Percentiles rank a stretch among this genome's conserved stretches.
These are phyloP conservation scores for Athelia psychrophila DNA, from an alignment of 1,284 basidiomycete genomes.

Conservation along the genomic window DNA sequence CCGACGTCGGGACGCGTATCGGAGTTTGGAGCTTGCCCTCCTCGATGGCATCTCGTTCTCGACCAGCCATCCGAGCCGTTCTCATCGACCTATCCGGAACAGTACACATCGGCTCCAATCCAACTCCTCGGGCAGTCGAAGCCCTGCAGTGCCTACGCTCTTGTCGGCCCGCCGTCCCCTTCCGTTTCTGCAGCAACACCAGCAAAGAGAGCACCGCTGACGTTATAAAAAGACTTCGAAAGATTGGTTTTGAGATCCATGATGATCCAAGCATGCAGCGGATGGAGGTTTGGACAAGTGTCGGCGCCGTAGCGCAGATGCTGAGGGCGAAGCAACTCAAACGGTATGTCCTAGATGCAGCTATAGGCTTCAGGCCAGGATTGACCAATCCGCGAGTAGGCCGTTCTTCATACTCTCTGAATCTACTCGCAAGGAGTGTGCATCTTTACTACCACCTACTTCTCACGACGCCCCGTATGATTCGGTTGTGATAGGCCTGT, in stretches of 20 bases:
- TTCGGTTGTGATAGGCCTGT: constrained; percentile 65
- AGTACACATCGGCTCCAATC: constrained; percentile 51
- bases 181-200: constrained; percentile 63
- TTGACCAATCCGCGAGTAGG: constrained; percentile 27
- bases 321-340: constrained; percentile 38
- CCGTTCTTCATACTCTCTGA: constrained; percentile 60
- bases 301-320: constrained; percentile 54
- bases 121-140: constrained; percentile 47
- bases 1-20: too few species aligned
- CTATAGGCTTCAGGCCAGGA: constrained; percentile 1
- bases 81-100: constrained; percentile 73
- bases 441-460: constrained; percentile 12
- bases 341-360: constrained; percentile 31
- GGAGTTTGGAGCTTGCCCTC: too few species aligned
- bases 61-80: constrained; percentile 44
- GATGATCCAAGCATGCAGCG: not conserved
- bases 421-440: constrained; percentile 55
- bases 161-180: constrained; percentile 39
- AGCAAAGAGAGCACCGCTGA: constrained; percentile 52
- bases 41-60: too few species aligned
- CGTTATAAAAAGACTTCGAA: constrained; percentile 38
- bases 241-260: constrained; percentile 50
- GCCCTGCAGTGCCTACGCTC: constrained; percentile 48
- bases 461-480: constrained; percentile 37
- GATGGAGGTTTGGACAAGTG: constrained; percentile 56